These are phyloP conservation scores for Linderniella brevidens DNA, from an alignment of 257 asterid genomes.

Conservation along the genomic window DNA sequence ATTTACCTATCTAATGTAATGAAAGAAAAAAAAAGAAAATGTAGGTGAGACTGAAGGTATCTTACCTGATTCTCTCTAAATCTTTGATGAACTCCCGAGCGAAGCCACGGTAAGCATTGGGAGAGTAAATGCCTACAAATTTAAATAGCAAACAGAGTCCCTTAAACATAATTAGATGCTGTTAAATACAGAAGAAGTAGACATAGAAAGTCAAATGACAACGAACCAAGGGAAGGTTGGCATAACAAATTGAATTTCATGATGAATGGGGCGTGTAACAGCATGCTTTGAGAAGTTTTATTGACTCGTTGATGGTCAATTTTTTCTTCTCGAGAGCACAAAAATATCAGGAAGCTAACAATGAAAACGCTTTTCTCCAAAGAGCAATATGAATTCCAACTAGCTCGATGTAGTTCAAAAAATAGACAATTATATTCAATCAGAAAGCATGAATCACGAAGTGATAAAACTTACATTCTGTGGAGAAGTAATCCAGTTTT, in stretches of 20 bases:
- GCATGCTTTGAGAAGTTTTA: too few species aligned
- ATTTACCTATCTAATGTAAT: background rate
- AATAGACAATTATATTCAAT: background rate
- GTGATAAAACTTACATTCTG: slow-evolving; percentile 58
- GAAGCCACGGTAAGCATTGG: slow-evolving; percentile 97
- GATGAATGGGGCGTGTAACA: background rate
- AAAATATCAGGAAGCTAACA: too few species aligned
- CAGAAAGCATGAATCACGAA: slow-evolving; percentile 2
- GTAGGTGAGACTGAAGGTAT: background rate
- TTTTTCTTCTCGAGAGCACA: too few species aligned
- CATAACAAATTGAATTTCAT: background rate
- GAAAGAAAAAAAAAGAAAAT: background rate
- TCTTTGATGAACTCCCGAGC: slow-evolving; percentile 97
- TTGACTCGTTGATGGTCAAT: too few species aligned
- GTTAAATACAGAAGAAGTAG: too few species aligned
- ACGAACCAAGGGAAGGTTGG: background rate
- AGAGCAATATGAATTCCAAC: too few species aligned
- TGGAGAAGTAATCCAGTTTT: slow-evolving; percentile 90
- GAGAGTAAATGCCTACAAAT: slow-evolving; percentile 77
- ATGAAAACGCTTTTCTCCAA: too few species aligned
- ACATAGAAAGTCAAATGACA: too few species aligned
- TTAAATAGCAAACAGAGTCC: background rate
- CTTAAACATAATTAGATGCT: too few species aligned
- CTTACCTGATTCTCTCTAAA: slow-evolving; percentile 84
- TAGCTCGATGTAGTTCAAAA: background rate